These are phyloP conservation scores for Lepidium aucheri DNA, from an alignment of 345 rosid genomes.

Conservation along the genomic window DNA sequence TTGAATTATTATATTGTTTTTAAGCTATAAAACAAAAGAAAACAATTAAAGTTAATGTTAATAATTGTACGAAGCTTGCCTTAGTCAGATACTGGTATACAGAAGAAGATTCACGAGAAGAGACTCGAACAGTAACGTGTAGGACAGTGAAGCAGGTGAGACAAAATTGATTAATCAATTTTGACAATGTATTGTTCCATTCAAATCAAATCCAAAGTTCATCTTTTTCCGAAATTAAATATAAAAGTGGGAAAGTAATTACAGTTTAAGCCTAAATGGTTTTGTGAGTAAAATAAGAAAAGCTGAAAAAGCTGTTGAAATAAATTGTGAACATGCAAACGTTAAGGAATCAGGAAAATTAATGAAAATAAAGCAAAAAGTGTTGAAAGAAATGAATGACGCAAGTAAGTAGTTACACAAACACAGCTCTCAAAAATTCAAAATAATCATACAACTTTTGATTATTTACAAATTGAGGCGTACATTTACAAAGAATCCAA, in stretches of 20 bases:
- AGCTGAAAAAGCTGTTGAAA: slow-evolving; percentile 24
- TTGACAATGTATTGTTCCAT: slow-evolving; percentile 20
- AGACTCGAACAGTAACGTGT: slow-evolving; percentile 23
- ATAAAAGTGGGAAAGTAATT: neutral
- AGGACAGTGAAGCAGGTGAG: slow-evolving; percentile 24
- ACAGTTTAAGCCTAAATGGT: neutral
- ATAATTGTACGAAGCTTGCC: slow-evolving; percentile 21
- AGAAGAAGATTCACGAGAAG: slow-evolving; percentile 23
- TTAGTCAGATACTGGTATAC: slow-evolving; percentile 19
- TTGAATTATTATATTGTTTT: neutral
- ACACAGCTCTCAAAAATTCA: neutral
- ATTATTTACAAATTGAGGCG: slow-evolving; percentile 26
- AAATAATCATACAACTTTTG: slow-evolving; percentile 14
- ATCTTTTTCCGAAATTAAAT: neutral
- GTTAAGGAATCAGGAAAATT: slow-evolving; percentile 3
- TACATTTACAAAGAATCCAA: slow-evolving; percentile 30
- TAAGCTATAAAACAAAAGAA: slow-evolving; percentile 5
- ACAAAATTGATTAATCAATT: slow-evolving; percentile 26
- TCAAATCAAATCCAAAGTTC: slow-evolving; percentile 13
- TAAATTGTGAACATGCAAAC: slow-evolving; percentile 27
- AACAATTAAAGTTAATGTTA: neutral
- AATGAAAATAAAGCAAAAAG: slow-evolving; percentile 8
- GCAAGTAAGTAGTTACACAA: slow-evolving; percentile 13
- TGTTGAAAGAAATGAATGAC: slow-evolving; percentile 24
- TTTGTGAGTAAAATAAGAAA: neutral